Evolutionary conservation across 257 asterid genomes (phyloP), one percentile per base, ranked within the genome.

Genomic region (Solanum stenotomum): DNA sequence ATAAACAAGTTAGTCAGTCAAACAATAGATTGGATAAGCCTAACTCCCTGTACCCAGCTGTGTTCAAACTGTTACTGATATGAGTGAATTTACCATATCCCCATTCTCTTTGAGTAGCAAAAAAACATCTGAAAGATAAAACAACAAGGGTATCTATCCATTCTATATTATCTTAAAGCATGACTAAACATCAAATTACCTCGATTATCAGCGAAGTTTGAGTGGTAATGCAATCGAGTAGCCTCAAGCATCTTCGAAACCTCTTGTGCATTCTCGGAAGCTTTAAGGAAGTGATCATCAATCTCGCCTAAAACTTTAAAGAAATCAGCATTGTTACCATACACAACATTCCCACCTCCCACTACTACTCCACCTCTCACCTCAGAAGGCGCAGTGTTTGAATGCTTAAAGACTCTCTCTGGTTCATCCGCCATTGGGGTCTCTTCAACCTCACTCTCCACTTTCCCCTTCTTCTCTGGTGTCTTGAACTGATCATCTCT

Each of bases 231-330:
- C 94, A 97, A 86, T 91, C 94, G 91, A 2, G 98, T 95, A 63
- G 99, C 99, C 94, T 97, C 99, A 34, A 97, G 95, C 98, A 94
- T 94, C 95, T 93, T 95, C 0, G 99, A 97, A 70, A 97, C 99
- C 93, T 91, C 98, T 88, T 96, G 98, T 0, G 98, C 95, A 89
- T 94, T 89, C 90, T 95, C 95, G 34, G 98, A 96, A 92, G 99
- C 98, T 91, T 93, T 92, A 34, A 97, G 93, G 90, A 97, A 97
- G 89, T 94, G 95, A 93, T 97, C 99, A 86, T 97, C 99, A 23
- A 97, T 91, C 27, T 92, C 94, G 56, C 94, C 78, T 94, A 96
- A 92, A 86, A 95, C 89, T 84, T 92, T 96, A 93, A 96, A 89
- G 91, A 93, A 91, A 91, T 96, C 95, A 85, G 94, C 95, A 82